Conservation (phyloP, 441 rosid genomes). For the Gossypium davidsonii region DNA sequence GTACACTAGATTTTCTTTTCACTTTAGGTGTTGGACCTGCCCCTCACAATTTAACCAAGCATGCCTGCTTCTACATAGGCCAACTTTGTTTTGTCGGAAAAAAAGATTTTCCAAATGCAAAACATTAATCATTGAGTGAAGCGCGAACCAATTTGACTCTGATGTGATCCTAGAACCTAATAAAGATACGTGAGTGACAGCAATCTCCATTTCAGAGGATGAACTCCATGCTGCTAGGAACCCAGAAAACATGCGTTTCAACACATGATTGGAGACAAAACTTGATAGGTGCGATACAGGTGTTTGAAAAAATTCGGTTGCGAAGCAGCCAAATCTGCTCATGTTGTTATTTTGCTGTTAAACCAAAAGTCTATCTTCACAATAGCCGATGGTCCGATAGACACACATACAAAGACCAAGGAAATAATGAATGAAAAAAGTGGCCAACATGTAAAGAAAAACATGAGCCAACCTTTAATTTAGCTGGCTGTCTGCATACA, state of each 20-base stretch:
- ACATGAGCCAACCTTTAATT: background rate
- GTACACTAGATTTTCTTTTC: no score
- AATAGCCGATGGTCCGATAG: no score
- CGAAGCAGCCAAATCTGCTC: no score
- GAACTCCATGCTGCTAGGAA: no score
- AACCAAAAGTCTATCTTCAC: no score
- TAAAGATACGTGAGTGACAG: background rate
- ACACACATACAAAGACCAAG: background rate
- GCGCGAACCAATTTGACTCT: background rate
- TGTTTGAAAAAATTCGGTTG: no score
- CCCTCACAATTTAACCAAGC: background rate
- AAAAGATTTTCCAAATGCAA: background rate
- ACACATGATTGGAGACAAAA: no score
- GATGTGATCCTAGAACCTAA: background rate
- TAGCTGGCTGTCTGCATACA: background rate
- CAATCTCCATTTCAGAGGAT: background rate
- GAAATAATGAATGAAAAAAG: background rate
- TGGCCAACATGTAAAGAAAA: background rate
- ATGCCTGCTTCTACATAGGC: background rate
- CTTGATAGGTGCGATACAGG: no score
- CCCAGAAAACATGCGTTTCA: no score
- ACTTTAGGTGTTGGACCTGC: background rate
- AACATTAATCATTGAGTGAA: background rate
- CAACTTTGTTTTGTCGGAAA: background rate
- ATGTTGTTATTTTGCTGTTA: no score